Conservation (phyloP, 129 eudicot genomes). For the Saussurea involucrata region DNA sequence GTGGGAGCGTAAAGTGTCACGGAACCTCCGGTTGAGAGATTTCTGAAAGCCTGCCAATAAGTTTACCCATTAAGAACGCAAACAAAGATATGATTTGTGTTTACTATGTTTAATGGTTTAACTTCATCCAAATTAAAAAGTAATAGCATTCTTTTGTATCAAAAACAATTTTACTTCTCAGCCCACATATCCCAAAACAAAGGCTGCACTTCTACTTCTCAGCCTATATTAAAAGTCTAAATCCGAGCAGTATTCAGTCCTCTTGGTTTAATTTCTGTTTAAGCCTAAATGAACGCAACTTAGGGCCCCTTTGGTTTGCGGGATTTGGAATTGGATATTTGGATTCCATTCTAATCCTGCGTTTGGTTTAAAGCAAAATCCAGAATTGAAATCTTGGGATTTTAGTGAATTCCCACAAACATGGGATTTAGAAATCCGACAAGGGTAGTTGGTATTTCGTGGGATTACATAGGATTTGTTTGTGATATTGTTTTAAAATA, state of each 20-base stretch:
- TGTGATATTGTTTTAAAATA: too few relatives aligned
- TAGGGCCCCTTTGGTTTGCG: not conserved
- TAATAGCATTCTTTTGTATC: not conserved
- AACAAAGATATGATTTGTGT: not conserved
- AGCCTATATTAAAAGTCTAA: not conserved
- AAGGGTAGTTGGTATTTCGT: too few relatives aligned
- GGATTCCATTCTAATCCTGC: too few relatives aligned
- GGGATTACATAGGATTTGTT: too few relatives aligned
- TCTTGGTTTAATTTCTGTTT: not conserved
- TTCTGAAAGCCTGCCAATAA: conserved; percentile 9
- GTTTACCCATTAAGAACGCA: not conserved
- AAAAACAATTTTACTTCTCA: not conserved
- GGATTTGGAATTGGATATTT: too few relatives aligned
- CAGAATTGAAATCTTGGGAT: too few relatives aligned
- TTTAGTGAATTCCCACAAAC: too few relatives aligned
- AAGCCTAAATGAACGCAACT: too few relatives aligned
- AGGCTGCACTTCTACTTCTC: not conserved
- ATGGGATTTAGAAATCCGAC: too few relatives aligned
- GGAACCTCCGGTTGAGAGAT: not conserved
- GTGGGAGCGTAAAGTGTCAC: not conserved
- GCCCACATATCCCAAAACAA: not conserved
- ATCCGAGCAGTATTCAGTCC: not conserved
- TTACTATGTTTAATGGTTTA: not conserved
- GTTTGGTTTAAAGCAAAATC: too few relatives aligned
- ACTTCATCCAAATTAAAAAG: not conserved